Base-by-base conservation (phyloP, 2,329 filamentous ascomycete genomes). In the Penicillium hesseltinei region DNA sequence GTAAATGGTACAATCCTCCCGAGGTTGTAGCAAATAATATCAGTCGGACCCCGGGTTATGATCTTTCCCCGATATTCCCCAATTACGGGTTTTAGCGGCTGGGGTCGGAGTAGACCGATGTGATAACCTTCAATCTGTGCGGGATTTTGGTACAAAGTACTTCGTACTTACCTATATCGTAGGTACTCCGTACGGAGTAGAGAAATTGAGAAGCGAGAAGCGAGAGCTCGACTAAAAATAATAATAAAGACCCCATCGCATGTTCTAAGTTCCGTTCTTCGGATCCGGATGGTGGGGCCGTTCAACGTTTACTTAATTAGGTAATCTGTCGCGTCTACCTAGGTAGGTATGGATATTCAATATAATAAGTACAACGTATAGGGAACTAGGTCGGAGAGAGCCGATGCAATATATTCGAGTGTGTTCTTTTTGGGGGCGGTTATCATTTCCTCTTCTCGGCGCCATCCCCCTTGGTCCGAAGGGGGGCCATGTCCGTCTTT, bases 211-310 rank as follows among this genome's bases (percentile, higher is more conserved):
- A 40, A 40, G n/a, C 39, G 23, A 29, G 23, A 40, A 31, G 23
- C 39, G 23, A 29, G 11, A 43, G 33, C 23, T 53, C 54, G 49
- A 29, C 36, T 56, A 56, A 42, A 46, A 38, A 27, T 29, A 43
- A 27, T 29, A 43, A 44, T 29, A 33, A 23, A 23, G 23, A 10
- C 31, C 43, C 46, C 31, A 42, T 44, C 48, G 19, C 57, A 44
- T 42, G 51, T 49, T 59, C 54, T 31, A 45, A 56, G 45, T 33
- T 63, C 56, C 54, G 53, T 57, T 51, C 48, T 43, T 62, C 58
- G 58, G 52, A 59, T 39, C 54, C 69, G 69, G 69, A 64, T 69
- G 66, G 69, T 69, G 69, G 69, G 68, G 68, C 69, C 68, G 66
- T 57, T 44, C n/a, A 52, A 54, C 38, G 54, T 54, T 52, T 56